Evolutionary conservation across 768 basidiomycete species (phyloP).

Genomic region (Exidia glandulosa): DNA sequence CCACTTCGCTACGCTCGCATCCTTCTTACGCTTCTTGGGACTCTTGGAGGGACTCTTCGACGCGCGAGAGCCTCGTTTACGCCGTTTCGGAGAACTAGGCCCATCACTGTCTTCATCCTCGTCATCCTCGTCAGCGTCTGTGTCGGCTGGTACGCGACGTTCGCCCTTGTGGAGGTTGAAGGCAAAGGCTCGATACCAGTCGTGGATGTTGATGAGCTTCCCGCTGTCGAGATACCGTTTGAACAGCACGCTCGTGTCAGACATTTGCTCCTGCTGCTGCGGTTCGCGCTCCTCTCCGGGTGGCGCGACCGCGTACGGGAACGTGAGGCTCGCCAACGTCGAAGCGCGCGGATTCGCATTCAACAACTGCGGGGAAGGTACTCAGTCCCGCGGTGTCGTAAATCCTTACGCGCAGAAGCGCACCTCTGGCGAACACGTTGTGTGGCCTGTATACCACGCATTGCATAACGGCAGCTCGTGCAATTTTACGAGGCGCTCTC

Average conservation of each 20-base stretch:
- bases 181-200: slow-evolving; percentile 77
- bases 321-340: slow-evolving; percentile 47
- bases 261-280: slow-evolving; percentile 29
- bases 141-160: slow-evolving; percentile 14
- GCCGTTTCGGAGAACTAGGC: not conserved
- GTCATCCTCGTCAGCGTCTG: slow-evolving; percentile 20
- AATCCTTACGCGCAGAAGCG: not conserved
- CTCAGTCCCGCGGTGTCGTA: not conserved
- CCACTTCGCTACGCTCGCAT: not conserved
- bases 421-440: slow-evolving; percentile 51
- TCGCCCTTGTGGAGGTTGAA: slow-evolving; percentile 41
- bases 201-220: slow-evolving; percentile 75
- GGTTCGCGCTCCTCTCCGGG: slow-evolving; percentile 1
- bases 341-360: slow-evolving; percentile 61
- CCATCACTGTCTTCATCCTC: slow-evolving; percentile 8
- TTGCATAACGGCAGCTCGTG: slow-evolving; percentile 52
- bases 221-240: slow-evolving; percentile 67
- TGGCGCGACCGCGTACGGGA: slow-evolving; percentile 40
- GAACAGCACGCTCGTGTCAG: slow-evolving; percentile 73
- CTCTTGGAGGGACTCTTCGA: not conserved
- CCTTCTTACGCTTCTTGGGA: not conserved
- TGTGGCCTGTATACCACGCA: slow-evolving; percentile 59
- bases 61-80: not conserved
- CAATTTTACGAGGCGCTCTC: slow-evolving; percentile 31
- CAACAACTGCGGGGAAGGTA: slow-evolving; percentile 33